Evolutionary conservation across 495 filamentous ascomycete genomes (phyloP).

Genomic region (Xylaria nigripes): DNA sequence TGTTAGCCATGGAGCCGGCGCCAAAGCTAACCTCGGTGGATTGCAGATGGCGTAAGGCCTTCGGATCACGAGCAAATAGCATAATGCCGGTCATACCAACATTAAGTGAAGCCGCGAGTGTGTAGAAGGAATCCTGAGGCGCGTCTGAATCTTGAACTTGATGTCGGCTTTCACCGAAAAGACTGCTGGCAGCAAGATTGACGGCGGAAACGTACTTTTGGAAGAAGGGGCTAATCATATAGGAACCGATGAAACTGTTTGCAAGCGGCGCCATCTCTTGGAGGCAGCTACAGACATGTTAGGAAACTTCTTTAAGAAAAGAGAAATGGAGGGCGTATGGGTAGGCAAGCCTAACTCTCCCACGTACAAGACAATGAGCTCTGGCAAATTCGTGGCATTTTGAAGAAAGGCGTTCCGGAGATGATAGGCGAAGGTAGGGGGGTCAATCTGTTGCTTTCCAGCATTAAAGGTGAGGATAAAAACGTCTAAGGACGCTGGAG

Average conservation of each 20-base stretch:
- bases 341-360: not conserved
- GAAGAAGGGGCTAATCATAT: slow-evolving; percentile 69
- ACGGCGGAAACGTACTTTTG: slow-evolving; percentile 58
- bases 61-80: slow-evolving; percentile 59
- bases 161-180: not conserved
- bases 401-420: slow-evolving; percentile 61
- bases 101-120: slow-evolving; percentile 50
- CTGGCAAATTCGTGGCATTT: slow-evolving; percentile 45
- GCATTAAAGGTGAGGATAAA: slow-evolving; percentile 91
- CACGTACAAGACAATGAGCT: slow-evolving; percentile 55
- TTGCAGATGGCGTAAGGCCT: slow-evolving; percentile 51
- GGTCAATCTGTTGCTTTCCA: slow-evolving; percentile 56
- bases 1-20: slow-evolving; percentile 81
- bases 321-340: not conserved
- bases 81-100: slow-evolving; percentile 85
- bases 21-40: slow-evolving; percentile 75
- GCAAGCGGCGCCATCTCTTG: slow-evolving; percentile 86
- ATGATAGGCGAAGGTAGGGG: slow-evolving; percentile 57
- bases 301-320: slow-evolving; percentile 1
- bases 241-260: slow-evolving; percentile 78
- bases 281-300: slow-evolving; percentile 49
- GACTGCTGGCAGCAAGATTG: slow-evolving; percentile 48
- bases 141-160: slow-evolving; percentile 1
- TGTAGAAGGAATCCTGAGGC: slow-evolving; percentile 33
- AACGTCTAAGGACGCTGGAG: slow-evolving; percentile 36